A percentile compares a stretch with the other conserved stretches of the same genome.
Conservation (phyloP, 2,329 filamentous ascomycete species). For the Lecanicillium sp. region DNA sequence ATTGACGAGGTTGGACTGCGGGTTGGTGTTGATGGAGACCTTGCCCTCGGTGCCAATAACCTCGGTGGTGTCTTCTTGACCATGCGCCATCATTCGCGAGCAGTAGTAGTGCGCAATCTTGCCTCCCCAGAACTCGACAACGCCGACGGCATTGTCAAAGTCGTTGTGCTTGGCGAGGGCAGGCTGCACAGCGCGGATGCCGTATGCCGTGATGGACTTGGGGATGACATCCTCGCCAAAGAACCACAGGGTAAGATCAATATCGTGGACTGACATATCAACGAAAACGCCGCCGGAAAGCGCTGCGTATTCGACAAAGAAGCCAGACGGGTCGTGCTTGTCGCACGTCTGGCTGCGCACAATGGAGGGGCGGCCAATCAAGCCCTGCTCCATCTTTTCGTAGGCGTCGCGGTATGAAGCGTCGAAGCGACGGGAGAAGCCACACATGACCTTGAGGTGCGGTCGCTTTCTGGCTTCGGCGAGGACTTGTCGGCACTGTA, state of each 20-base stretch:
- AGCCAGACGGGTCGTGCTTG: slow-evolving; percentile 57
- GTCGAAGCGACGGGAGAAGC: slow-evolving; percentile 45
- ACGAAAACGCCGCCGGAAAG: slow-evolving; percentile 63
- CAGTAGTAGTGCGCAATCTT: slow-evolving; percentile 58
- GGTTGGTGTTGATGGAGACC: slow-evolving; percentile 52
- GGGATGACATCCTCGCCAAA: slow-evolving; percentile 23
- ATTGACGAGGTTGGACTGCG: slow-evolving; percentile 45
- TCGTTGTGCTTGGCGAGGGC: slow-evolving; percentile 24
- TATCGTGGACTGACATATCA: slow-evolving; percentile 65
- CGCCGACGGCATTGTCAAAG: slow-evolving; percentile 31
- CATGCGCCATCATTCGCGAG: slow-evolving; percentile 59
- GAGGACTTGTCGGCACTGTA: slow-evolving; percentile 52
- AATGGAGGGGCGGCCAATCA: slow-evolving; percentile 53
- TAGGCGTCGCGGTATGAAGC: slow-evolving; percentile 56
- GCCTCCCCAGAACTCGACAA: slow-evolving; percentile 58
- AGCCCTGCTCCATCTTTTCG: slow-evolving; percentile 40
- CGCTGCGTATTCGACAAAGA: slow-evolving; percentile 61
- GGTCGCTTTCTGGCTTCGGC: slow-evolving; percentile 47
- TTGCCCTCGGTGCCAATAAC: slow-evolving; percentile 61
- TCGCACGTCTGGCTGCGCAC: slow-evolving; percentile 63
- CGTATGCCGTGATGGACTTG: slow-evolving; percentile 22
- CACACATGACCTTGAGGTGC: slow-evolving; percentile 54
- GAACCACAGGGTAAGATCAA: slow-evolving; percentile 31
- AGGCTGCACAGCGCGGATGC: slow-evolving; percentile 24
- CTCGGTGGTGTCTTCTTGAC: slow-evolving; percentile 60